Evolutionary conservation across 2,329 filamentous ascomycete species (phyloP), one percentile per base, ranked within the genome.

Genomic region (Colletotrichum acutatum): DNA sequence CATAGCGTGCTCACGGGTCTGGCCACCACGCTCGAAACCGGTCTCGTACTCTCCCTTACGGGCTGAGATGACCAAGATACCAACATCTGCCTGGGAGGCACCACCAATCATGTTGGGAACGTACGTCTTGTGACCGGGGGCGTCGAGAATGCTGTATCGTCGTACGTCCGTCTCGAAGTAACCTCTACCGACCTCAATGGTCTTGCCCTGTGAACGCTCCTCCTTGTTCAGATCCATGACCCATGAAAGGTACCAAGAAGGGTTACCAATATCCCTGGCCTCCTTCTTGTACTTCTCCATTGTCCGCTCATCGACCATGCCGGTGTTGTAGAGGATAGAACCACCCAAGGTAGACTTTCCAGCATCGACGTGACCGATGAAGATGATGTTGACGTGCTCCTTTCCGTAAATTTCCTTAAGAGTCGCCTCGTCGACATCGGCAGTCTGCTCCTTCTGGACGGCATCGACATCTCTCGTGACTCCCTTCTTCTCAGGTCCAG

Each of bases 171-270:
- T 98, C 87, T 98, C 97, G 84, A 99, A 98, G 84, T 94, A 98
- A 14, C 94, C 97, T 80, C 96, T 91, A 30, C 97, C 97, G 76
- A 98, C 96, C 84, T 99, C 97, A 76, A 99, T 95, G 6, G 97
- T 99, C 88, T 98, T 99, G 77, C 97, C 97, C 89, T 98, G 97
- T 65, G 94, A 88, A 80, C 97, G 91, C 83, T 99, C 97, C 83
- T 99, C 97, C 84, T 96, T 98, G 77, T 95, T 99, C 83, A 98
- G 83, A 89, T 99, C 97, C 78, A 99, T 90, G 74, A 95, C 97
- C 97, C 97, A 99, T 56, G 97, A 99, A 26, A 99, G 89, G 83
- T 98, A 99, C 97, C 97, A 99, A 4, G 96, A 97, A 86, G 98
- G 97, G 86, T 95, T 94, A 66, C 97, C 97, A 76, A 97, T 89